Evolutionary conservation across 2,329 filamentous ascomycete genomes (phyloP), one percentile per base, ranked within the genome.

Genomic region (Dothistroma septosporum): DNA sequence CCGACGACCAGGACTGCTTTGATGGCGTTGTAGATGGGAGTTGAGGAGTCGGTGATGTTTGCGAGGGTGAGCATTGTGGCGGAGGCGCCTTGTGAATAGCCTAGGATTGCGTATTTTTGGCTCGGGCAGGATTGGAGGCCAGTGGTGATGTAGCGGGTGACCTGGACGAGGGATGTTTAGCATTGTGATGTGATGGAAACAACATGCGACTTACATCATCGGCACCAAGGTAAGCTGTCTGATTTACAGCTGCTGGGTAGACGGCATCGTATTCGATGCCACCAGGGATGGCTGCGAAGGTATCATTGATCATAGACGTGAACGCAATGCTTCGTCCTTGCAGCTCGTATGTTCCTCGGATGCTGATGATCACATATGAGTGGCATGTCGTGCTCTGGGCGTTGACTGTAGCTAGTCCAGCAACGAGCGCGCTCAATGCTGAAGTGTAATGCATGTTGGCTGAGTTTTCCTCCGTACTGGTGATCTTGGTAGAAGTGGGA

Each of bases 61-160:
- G 22, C 19, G 33, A 55, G 41, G 41, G 49, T 52, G n/a, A 55
- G 28, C 24, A 48, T 56, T 49, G 35, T 58, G 4, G 53, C 59
- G 31, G 59, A 55, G n/a, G 59, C 59, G 44, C 55, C 59, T 50
- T 59, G 59, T 5, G 59, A 61, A 55, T 61, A 61, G 16, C 59
- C 59, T 41, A 61, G 31, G 22, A 61, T 33, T 3, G 55, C 59
- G 46, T 61, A 61, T 21, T 50, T 50, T 33, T 61, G 59, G 10
- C 59, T 8, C 2, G 59, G 59, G 37, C 59, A 61, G 22, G 28
- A 22, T 33, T 41, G 16, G 8, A 61, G 37, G 22, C 59, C 56
- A 16, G 31, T 21, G 41, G 53, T 59, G 50, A 61, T 55, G 28
- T 55, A 48, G 12, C 44, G 28, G 4, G n/a, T 32, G 5, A 59